Base-by-base conservation (phyloP, 768 basidiomycete species). In the Suillus cothurnatus region DNA sequence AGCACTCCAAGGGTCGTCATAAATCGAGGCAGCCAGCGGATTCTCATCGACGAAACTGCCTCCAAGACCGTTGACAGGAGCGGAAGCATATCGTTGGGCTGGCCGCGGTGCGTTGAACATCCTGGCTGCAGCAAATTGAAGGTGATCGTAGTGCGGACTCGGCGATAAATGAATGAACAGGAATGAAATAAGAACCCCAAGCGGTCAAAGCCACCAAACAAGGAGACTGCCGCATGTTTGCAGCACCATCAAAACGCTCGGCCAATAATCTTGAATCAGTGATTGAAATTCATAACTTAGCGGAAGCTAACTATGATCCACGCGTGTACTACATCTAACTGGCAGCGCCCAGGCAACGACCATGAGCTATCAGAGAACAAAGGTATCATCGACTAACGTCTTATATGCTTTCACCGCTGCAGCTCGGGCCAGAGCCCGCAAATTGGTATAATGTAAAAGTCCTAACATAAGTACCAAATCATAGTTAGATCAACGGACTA, bases 61-160 rank as follows among this genome's bases (percentile, higher is more conserved):
- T 36, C 89, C 89, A 66, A 93, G 84, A 49, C 86, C 86, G 28
- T 80, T 82, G 47, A 81, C 80, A 2, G 89, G 81, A 23, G 82
- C 81, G 41, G 82, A 79, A 57, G 82, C 81, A 71, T 93, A 92
- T 66, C 89, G 81, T 70, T 90, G 91, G 31, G 83, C 86, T 49
- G 88, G 86, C 60, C 93, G 85, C 62, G 92, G 92, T 60, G 91
- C 85, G 81, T 94, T 94, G 82, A 94, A 94, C 92, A 94, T 94
- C 62, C 72, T 80, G 66, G 70, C 41, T 53, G 61, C n/a, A 39
- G 56, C 47, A 52, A 53, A 31, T 36, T 45, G 43, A 31, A 56
- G 43, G 41, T 41, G 39, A 43, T 31, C 28, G 58, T 41, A 31
- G 41, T 55, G 53, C 32, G 21, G 32, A n/a, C 31, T 32, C 53